A percentile compares a stretch with the other conserved stretches of the same genome.
Evolutionary conservation across 495 filamentous ascomycete genomes (phyloP).

Genomic region (Podospora fimiseda): DNA sequence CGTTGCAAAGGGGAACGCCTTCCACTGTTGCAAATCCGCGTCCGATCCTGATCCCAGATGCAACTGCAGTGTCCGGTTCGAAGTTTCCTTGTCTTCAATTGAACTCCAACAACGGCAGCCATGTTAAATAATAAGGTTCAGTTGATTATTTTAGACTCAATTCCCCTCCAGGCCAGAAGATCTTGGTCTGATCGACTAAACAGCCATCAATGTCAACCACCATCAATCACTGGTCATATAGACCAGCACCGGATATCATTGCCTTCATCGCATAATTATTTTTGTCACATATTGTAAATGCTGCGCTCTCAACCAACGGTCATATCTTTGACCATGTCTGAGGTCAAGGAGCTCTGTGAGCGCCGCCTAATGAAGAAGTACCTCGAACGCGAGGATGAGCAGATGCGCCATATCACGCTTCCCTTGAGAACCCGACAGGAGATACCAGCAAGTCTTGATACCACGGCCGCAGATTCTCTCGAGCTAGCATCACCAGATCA

Average conservation of each 20-base stretch:
- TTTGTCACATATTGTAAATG: conserved; percentile 36
- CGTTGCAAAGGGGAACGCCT: no score
- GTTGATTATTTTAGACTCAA: neutral
- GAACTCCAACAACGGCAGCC: neutral
- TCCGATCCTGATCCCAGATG: no score
- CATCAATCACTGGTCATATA: no score
- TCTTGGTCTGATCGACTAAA: no score
- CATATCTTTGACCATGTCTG: conserved; percentile 47
- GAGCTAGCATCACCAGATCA: neutral
- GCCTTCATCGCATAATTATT: neutral
- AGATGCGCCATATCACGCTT: neutral
- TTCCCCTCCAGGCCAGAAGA: no score
- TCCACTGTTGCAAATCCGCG: no score
- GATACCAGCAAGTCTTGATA: neutral
- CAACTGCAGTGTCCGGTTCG: no score
- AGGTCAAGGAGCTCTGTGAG: conserved; percentile 44
- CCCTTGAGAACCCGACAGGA: neutral
- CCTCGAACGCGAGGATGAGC: conserved; percentile 20
- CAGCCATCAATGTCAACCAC: no score
- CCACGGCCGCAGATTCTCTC: neutral
- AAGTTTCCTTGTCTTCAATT: neutral
- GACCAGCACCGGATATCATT: no score
- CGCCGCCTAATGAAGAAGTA: conserved; percentile 35
- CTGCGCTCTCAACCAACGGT: conserved; percentile 48
- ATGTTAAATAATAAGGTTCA: neutral